Evolutionary conservation across 306 rosid genomes (phyloP).

Genomic region (Trifolium fragiferum): DNA sequence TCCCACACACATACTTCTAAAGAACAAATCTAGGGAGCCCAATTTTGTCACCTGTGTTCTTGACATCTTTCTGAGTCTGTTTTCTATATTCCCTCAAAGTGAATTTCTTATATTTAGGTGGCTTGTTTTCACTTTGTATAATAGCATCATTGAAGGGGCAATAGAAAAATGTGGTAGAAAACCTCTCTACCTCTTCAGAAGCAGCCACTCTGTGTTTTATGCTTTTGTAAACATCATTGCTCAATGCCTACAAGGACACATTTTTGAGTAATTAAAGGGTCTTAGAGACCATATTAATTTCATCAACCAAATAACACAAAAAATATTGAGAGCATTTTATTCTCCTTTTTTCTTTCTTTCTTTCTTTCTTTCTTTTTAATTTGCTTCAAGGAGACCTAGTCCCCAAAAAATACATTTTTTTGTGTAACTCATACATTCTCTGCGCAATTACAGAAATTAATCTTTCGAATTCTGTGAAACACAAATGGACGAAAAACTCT

Average conservation of each 20-base stretch:
- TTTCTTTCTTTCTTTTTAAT: too few relatives aligned
- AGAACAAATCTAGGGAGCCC: conserved; percentile 76
- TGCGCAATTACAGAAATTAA: too few relatives aligned
- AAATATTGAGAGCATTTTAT: too few relatives aligned
- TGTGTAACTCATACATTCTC: too few relatives aligned
- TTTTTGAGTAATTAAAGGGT: neutral
- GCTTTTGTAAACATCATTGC: conserved; percentile 80
- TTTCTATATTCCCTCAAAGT: conserved; percentile 60
- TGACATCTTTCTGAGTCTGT: conserved; percentile 61
- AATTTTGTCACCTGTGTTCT: conserved; percentile 69
- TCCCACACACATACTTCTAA: neutral
- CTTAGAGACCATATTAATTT: too few relatives aligned
- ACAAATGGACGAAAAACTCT: too few relatives aligned
- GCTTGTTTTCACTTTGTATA: conserved; percentile 51
- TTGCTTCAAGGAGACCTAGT: too few relatives aligned
- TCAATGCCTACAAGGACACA: conserved; percentile 57
- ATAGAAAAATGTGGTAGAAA: conserved; percentile 78
- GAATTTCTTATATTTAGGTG: conserved; percentile 61
- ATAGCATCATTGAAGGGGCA: conserved; percentile 59
- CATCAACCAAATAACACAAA: too few relatives aligned
- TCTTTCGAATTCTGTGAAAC: too few relatives aligned
- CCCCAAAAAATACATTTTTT: too few relatives aligned
- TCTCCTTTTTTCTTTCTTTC: too few relatives aligned
- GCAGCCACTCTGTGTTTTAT: conserved; percentile 66
- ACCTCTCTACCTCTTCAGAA: conserved; percentile 57